Conservation (phyloP, 1,284 basidiomycete species). For the Dichomitus squalens region DNA sequence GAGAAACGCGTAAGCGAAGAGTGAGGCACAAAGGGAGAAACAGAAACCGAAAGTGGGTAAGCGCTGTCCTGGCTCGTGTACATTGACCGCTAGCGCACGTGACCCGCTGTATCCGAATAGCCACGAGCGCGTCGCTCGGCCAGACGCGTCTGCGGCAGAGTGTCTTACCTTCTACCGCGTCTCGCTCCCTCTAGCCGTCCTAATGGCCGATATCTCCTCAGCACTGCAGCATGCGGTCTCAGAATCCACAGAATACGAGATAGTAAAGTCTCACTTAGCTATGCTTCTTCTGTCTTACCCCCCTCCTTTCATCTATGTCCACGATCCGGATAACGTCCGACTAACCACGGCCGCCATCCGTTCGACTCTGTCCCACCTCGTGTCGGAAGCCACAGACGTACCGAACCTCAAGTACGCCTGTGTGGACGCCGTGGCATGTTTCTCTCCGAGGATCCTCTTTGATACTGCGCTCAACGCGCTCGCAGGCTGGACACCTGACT, state of each 20-base stretch:
- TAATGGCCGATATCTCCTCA: conserved; percentile 12
- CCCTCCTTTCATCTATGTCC: conserved; percentile 72
- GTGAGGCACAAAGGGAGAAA: background rate
- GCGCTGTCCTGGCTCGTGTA: background rate
- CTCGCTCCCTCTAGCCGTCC: background rate
- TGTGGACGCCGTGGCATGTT: conserved; percentile 67
- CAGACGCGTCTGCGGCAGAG: background rate
- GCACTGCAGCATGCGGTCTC: conserved; percentile 8
- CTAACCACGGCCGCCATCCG: conserved; percentile 47
- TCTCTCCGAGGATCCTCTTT: conserved; percentile 67
- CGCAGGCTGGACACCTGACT: conserved; percentile 52
- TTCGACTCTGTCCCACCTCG: conserved; percentile 36
- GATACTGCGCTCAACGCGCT: conserved; percentile 67
- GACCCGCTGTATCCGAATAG: background rate
- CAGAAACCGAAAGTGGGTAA: background rate
- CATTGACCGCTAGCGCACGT: conserved; percentile 2
- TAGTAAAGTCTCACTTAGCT: conserved; percentile 41
- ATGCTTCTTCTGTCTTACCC: conserved; percentile 52
- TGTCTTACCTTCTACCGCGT: background rate
- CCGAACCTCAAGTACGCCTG: conserved; percentile 39
- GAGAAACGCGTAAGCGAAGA: background rate
- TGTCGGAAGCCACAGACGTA: conserved; percentile 7
- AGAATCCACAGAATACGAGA: conserved; percentile 34
- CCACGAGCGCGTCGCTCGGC: background rate
- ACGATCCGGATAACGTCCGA: conserved; percentile 58